Conservation (phyloP, 306 rosid genomes). For the Malus fusca region DNA sequence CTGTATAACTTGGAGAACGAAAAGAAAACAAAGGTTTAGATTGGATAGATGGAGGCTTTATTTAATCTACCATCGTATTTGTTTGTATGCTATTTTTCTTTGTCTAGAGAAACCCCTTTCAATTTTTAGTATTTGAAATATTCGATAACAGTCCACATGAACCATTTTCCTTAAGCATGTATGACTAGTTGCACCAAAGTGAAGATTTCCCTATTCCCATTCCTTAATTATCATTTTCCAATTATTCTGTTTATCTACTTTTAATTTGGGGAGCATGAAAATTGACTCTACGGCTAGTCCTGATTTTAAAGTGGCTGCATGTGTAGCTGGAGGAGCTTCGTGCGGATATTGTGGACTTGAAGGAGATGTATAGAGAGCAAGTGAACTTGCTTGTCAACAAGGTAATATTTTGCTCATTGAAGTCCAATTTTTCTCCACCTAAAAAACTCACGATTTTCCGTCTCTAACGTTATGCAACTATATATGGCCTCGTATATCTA, state of each 20-base stretch:
- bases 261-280: neutral
- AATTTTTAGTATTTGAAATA: neutral
- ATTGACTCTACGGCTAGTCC: constrained; percentile 1
- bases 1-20: neutral
- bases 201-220: neutral
- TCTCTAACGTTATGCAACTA: neutral
- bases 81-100: neutral
- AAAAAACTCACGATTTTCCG: neutral
- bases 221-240: neutral
- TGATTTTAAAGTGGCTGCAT: constrained; percentile 25
- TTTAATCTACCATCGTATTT: neutral
- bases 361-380: constrained; percentile 99
- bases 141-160: neutral
- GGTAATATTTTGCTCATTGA: constrained; percentile 33
- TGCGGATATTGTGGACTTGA: constrained; percentile 93
- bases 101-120: neutral
- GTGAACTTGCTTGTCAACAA: constrained; percentile 90
- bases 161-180: neutral
- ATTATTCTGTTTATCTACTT: neutral
- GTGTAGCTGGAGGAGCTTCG: constrained; percentile 98
- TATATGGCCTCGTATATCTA: neutral
- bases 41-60: neutral
- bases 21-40: neutral
- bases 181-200: neutral
- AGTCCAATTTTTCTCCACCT: neutral